Evolutionary conservation across 805 yeast genomes (phyloP).

Genomic region (Schizosaccharomyces cryophilus): DNA sequence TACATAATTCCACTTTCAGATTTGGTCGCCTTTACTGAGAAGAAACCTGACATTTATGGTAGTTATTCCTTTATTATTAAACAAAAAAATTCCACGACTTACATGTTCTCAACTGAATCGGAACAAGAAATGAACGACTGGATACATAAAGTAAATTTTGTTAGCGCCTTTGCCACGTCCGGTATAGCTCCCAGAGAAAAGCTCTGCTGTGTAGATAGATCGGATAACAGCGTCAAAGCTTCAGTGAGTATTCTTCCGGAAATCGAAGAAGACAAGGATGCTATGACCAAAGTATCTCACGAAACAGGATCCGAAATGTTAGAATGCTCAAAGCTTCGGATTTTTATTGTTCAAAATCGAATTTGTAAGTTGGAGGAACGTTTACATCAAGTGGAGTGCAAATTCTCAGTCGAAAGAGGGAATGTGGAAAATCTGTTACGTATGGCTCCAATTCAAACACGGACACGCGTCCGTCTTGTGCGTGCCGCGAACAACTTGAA

Average conservation of each 20-base stretch:
- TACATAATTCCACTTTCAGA: constrained; percentile 17
- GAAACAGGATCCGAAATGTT: constrained; percentile 6
- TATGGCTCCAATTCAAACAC: not conserved
- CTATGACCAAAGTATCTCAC: not conserved
- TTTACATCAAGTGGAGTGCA: not conserved
- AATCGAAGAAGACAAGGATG: not conserved
- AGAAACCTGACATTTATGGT: constrained; percentile 6
- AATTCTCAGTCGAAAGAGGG: not conserved
- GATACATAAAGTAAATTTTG: constrained; percentile 31
- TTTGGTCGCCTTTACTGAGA: constrained; percentile 17
- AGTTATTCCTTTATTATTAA: constrained; percentile 13
- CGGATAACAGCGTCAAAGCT: not conserved
- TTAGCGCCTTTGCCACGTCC: constrained; percentile 24
- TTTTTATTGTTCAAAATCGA: constrained; percentile 9
- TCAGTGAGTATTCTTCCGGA: not conserved
- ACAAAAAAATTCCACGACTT: constrained; percentile 13
- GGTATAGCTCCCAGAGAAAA: constrained; percentile 8
- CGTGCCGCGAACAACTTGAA: not conserved
- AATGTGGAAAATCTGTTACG: not conserved
- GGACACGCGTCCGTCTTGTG: not conserved
- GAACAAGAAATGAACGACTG: constrained; percentile 30
- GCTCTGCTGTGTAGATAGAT: not conserved
- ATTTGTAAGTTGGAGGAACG: not conserved
- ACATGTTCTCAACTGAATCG: constrained; percentile 20
- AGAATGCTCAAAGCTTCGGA: constrained; percentile 16